phyloP scores from a whole-genome alignment of 2,329 filamentous ascomycete genomes.

The Leptoxyphium fumago region DNA sequence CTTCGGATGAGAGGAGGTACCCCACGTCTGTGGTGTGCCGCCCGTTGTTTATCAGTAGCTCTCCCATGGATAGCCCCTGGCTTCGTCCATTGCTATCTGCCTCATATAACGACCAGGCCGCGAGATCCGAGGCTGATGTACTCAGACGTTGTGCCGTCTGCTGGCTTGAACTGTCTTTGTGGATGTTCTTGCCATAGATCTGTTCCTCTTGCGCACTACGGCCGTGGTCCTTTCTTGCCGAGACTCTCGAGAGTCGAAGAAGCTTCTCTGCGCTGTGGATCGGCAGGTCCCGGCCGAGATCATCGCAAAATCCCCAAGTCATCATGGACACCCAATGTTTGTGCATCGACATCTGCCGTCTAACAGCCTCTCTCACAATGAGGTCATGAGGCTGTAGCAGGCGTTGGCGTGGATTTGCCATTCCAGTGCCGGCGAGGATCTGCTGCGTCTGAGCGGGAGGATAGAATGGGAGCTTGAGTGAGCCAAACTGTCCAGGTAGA shows the following conservation, averaged over 20 bases:
- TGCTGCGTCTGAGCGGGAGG: background rate
- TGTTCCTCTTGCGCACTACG: too few species aligned
- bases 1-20: too few species aligned
- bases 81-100: too few species aligned
- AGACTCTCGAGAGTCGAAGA: background rate
- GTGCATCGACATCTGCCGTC: slow-evolving; percentile 40
- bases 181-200: too few species aligned
- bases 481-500: background rate
- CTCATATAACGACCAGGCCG: too few species aligned
- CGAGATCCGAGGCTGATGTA: too few species aligned
- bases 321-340: slow-evolving; percentile 42
- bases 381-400: slow-evolving; percentile 45
- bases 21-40: too few species aligned
- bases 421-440: background rate
- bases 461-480: background rate
- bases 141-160: too few species aligned
- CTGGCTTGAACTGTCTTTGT: too few species aligned
- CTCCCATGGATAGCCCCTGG: too few species aligned
- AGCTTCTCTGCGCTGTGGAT: background rate
- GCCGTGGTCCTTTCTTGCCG: background rate
- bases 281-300: background rate
- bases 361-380: slow-evolving; percentile 40
- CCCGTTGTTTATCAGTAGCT: too few species aligned
- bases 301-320: slow-evolving; percentile 36
- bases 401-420: slow-evolving; percentile 3